phyloP scores from a whole-genome alignment of 768 basidiomycete species.

The Symmetrospora coprosmae region DNA sequence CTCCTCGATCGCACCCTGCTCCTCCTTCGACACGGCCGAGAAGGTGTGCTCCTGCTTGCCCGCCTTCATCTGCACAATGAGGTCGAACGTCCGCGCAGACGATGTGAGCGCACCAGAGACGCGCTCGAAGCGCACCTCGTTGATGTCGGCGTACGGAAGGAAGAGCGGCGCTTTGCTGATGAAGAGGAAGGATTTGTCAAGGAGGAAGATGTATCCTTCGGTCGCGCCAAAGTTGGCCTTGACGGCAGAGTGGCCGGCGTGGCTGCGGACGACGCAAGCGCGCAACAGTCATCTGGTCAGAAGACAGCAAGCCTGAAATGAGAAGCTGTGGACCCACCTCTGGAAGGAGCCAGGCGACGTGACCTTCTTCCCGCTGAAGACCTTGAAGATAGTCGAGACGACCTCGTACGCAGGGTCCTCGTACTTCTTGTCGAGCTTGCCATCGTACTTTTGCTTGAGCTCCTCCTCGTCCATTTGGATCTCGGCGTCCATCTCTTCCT shows the following conservation, averaged over 20 bases:
- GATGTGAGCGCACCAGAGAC: constrained; percentile 66
- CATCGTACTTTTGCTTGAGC: constrained; percentile 44
- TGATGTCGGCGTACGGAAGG: constrained; percentile 76
- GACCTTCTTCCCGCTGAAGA: constrained; percentile 77
- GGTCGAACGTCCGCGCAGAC: constrained; percentile 82
- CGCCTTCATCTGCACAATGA: constrained; percentile 70
- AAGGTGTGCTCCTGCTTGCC: constrained; percentile 56
- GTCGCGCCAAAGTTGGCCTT: constrained; percentile 95
- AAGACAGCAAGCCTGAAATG: background rate
- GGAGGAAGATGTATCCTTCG: constrained; percentile 91
- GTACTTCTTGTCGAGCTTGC: constrained; percentile 78
- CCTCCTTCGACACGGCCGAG: constrained; percentile 88
- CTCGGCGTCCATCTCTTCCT: constrained; percentile 92
- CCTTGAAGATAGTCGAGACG: constrained; percentile 83
- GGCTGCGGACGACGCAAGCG: constrained; percentile 42
- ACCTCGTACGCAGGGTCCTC: constrained; percentile 92
- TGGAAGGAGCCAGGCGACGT: constrained; percentile 73
- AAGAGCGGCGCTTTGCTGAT: constrained; percentile 89
- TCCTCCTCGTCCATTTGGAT: constrained; percentile 71
- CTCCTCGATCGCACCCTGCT: constrained; percentile 67
- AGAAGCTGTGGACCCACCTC: constrained; percentile 44
- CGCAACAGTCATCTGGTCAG: background rate
- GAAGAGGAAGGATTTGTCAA: constrained; percentile 95
- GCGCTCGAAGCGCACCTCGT: constrained; percentile 76
- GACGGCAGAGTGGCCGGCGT: constrained; percentile 80